Percentiles rank a stretch among this genome's conserved stretches.
phyloP scores from a whole-genome alignment of 2,329 filamentous ascomycete genomes.

The Sporothrix schenckii region DNA sequence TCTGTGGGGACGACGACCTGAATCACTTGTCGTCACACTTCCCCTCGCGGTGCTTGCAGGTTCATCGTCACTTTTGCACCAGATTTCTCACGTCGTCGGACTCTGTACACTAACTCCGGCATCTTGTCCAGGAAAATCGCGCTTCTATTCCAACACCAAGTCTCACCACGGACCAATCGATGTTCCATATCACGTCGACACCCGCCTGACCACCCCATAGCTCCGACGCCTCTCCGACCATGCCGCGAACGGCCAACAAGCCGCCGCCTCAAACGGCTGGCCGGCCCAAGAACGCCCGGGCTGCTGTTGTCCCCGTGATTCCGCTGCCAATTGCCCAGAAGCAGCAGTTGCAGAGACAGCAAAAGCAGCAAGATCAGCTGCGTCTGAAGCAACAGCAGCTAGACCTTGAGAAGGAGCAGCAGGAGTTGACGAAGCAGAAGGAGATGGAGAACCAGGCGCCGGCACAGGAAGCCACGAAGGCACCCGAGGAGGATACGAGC shows the following conservation, averaged over 20 bases:
- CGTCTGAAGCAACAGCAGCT: conserved; percentile 30
- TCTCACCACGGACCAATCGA: conserved; percentile 9
- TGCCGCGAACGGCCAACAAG: conserved; percentile 32
- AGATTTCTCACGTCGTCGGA: neutral
- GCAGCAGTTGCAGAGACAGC: conserved; percentile 34
- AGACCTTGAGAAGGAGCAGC: conserved; percentile 19
- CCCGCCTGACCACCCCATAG: neutral
- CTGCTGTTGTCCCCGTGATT: conserved; percentile 34
- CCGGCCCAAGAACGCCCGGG: conserved; percentile 29
- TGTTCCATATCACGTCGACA: neutral
- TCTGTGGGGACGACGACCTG: neutral
- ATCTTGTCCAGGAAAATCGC: neutral
- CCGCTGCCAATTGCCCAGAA: conserved; percentile 35
- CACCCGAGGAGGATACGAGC: neutral
- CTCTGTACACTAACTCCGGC: neutral
- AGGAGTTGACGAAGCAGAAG: conserved; percentile 13
- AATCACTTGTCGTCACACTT: conserved; percentile 17
- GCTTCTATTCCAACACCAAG: neutral
- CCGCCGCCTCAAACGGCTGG: conserved; percentile 21
- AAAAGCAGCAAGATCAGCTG: conserved; percentile 31
- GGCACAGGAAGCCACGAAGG: neutral
- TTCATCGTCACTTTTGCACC: no score
- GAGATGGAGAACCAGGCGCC: neutral
- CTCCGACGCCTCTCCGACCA: neutral
- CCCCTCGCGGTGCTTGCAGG: neutral